phyloP scores from a whole-genome alignment of 139 green algal genomes.

The Micractinium conductrix region DNA sequence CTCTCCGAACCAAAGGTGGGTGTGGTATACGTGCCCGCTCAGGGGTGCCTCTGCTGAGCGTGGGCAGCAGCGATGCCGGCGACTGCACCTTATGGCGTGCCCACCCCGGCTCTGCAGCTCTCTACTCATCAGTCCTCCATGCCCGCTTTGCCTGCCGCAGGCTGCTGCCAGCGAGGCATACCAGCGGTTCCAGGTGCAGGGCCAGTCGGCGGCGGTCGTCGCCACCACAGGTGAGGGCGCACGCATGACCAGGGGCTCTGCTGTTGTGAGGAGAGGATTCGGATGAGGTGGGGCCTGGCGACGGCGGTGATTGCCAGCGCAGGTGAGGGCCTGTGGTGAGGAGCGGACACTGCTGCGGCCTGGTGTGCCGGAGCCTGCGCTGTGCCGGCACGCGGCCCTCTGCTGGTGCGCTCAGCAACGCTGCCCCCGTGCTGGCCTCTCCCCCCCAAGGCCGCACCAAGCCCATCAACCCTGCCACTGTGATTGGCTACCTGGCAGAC shows the following conservation, averaged over 20 bases:
- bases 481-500: constrained; percentile 47
- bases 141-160: not conserved
- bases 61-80: not conserved
- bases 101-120: not conserved
- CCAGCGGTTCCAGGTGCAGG: constrained; percentile 32
- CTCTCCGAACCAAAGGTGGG: constrained; percentile 29
- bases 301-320: no score
- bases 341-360: no score
- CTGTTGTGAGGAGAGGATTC: no score
- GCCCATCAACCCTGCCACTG: constrained; percentile 36
- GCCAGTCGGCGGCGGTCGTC: constrained; percentile 18
- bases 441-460: constrained; percentile 19
- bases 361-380: no score
- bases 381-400: no score
- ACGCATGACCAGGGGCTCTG: no score
- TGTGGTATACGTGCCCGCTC: no score
- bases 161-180: constrained; percentile 24
- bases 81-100: not conserved
- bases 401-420: no score
- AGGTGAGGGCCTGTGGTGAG: no score
- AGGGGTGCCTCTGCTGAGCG: not conserved
- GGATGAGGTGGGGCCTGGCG: no score
- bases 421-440: not conserved
- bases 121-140: not conserved
- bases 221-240: constrained; percentile 27